Base-by-base conservation (phyloP, 495 filamentous ascomycete genomes). In the Aspergillus ellipticus region DNA sequence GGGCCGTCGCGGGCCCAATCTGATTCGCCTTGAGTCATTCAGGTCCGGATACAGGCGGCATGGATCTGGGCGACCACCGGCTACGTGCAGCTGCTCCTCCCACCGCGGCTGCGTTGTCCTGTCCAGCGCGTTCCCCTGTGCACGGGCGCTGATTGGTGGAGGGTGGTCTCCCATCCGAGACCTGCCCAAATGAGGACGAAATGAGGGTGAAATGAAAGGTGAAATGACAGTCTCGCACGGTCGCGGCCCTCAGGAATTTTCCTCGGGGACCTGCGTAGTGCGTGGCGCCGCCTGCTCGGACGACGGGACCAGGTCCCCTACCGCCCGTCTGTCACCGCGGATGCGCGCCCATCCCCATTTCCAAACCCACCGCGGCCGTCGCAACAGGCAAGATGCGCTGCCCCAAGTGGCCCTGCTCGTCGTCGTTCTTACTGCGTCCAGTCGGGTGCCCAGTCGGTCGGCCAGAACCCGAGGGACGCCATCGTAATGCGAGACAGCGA, bases 71-170 rank as follows among this genome's bases (percentile, higher is more conserved):
- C 15, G 17, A 22, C 17, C 31, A 51, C 31, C 31, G 31, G 17
- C 7, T 17, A 17, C 16, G 20, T 22, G 24, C 24, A 45, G 26
- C 15, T 21, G 35, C 50, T 56, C 54, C 47, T 22, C 29, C 8
- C 31, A 20, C 28, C 11, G n/a, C n/a, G 4, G 22, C 10, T 33
- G 21, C 42, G 13, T 10, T 49, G 46, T 21, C 10, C 16, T 48
- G 13, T 41, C 52, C 41, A 53, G 49, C 42, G 51, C 42, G 33
- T 37, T 17, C 45, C 39, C 22, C 22, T 42, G 15, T 31, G 24
- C 33, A n/a, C n/a, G n/a, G n/a, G n/a, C 41, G 21, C 41, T 59
- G 56, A 62, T 62, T 62, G 50, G 60, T 24, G 42, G 42, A 22
- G 19, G 15, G 58, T 56, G 53, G n/a, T n/a, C n/a, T n/a, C n/a